Evolutionary conservation across 2,329 filamentous ascomycete genomes (phyloP), one percentile per base, ranked within the genome.

Genomic region (Cordyceps militaris): DNA sequence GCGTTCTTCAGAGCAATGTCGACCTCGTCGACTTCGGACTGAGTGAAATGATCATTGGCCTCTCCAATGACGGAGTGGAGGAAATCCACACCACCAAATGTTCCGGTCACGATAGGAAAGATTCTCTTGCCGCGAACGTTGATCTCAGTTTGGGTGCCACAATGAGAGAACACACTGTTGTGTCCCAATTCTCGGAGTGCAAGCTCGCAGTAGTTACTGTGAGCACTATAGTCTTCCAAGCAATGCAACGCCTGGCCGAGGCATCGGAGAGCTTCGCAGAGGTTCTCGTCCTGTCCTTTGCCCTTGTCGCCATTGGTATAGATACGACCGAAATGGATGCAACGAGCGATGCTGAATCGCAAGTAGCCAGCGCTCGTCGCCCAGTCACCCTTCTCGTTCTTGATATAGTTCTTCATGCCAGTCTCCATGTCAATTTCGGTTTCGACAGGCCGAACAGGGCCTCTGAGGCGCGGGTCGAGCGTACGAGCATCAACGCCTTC

Each of bases 391-490:
- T 75, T 77, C 70, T 97, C 93, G 66, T 97, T 97, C 60, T 93
- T 86, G 64, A 99, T 97, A 71, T 99, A 99, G 70, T 97, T 97
- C 74, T 97, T 99, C 93, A 99, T 96, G n/a, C 92, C 92, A 1
- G 89, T 94, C 6, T 81, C 75, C 34, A 75, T 74, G 66, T 94
- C 89, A 58, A 94, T 82, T 60, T 89, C 84, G 21, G 89, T 82
- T 67, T 94, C 89, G 42, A 82, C 72, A 4, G 81, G 80, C 60
- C 83, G 76, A 9, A 97, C 85, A 0, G 92, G 92, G 1, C 86
- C 88, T 52, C 94, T 87, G 8, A 97, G 83, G 26, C 94, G 86
- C 38, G 80, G 74, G 69, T 97, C 94, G 66, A 84, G 91, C 65
- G 88, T 83, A 60, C 90, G 83, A 5, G 94, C 94, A 74, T 99